A percentile compares a stretch with the other conserved stretches of the same genome.
These are phyloP conservation scores for Rutstroemia sp. DNA, from an alignment of 2,329 filamentous ascomycete species.

Conservation along the genomic window DNA sequence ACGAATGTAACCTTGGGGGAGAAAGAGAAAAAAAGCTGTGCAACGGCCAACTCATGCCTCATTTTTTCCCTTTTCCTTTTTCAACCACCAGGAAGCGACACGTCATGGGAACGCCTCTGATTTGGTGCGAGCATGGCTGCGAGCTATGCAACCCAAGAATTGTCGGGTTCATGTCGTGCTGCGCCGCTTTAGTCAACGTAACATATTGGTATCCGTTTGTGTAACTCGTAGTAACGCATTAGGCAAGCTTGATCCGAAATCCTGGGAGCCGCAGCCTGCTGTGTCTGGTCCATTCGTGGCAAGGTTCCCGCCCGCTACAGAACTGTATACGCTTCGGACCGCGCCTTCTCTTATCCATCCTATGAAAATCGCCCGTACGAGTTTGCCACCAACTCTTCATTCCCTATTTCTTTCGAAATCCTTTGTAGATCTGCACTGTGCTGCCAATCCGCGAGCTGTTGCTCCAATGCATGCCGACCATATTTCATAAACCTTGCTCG, in stretches of 20 bases:
- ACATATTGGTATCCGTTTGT: not conserved
- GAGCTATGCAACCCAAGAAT: constrained; percentile 2
- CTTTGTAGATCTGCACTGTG: not conserved
- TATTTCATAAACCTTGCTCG: not conserved
- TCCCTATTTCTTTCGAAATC: not conserved
- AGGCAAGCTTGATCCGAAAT: constrained; percentile 10
- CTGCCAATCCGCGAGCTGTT: not conserved
- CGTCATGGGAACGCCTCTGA: constrained; percentile 6
- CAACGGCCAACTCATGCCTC: constrained; percentile 5
- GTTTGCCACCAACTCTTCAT: not conserved
- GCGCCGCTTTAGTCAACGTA: constrained; percentile 1
- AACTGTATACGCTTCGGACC: constrained; percentile 3
- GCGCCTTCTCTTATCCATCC: not conserved
- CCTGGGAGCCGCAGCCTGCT: constrained; percentile 7
- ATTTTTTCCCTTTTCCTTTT: not conserved
- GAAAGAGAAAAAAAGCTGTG: not conserved
- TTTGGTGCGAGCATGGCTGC: constrained; percentile 1
- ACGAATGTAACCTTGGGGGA: not conserved
- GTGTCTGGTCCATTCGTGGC: constrained; percentile 5
- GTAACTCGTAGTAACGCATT: not conserved
- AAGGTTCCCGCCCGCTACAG: not conserved
- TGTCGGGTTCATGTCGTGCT: constrained; percentile 11
- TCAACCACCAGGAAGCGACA: constrained; percentile 2
- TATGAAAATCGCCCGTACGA: not conserved
- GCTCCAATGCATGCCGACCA: not conserved